A percentile compares a stretch with the other conserved stretches of the same genome.
Conservation (phyloP, 768 basidiomycete species). For the Tremella yokohamensis region DNA sequence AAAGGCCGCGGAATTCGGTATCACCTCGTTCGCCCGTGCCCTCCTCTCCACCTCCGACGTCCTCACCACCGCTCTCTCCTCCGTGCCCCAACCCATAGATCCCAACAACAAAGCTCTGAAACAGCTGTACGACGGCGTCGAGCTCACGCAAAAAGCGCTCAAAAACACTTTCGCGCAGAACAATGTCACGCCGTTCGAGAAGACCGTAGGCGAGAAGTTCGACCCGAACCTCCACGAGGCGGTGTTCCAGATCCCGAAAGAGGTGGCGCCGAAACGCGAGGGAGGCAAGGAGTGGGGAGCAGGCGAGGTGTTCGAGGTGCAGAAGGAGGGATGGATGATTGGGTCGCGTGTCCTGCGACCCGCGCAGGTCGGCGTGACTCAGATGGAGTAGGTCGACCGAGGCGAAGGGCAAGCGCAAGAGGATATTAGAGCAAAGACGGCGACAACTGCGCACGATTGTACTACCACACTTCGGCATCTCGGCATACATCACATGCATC, state of each 20-base stretch:
- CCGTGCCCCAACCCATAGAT: constrained; percentile 49
- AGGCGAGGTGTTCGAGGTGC: constrained; percentile 84
- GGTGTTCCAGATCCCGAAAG: constrained; percentile 75
- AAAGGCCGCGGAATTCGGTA: constrained; percentile 88
- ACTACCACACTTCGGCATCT: too few relatives aligned
- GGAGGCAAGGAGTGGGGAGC: constrained; percentile 52
- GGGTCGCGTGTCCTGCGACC: constrained; percentile 89
- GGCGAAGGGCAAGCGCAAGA: too few relatives aligned
- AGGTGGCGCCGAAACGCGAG: constrained; percentile 66
- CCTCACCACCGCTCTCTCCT: constrained; percentile 48
- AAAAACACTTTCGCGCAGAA: constrained; percentile 87
- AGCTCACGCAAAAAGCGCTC: constrained; percentile 84
- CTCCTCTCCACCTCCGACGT: constrained; percentile 65
- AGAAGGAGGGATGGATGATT: constrained; percentile 87
- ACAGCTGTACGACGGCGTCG: constrained; percentile 73
- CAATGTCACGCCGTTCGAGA: constrained; percentile 86
- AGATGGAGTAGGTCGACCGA: constrained; percentile 49
- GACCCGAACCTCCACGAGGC: constrained; percentile 96
- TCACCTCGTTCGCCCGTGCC: constrained; percentile 72
- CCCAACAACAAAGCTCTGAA: constrained; percentile 51
- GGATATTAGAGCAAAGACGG: too few relatives aligned
- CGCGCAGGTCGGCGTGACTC: constrained; percentile 93
- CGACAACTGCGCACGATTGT: too few relatives aligned
- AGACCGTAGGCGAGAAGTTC: constrained; percentile 76
- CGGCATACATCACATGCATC: too few relatives aligned